Evolutionary conservation across 1,139 yeast genomes (phyloP).

Genomic region (Saccharomycopsis crataegensis): DNA sequence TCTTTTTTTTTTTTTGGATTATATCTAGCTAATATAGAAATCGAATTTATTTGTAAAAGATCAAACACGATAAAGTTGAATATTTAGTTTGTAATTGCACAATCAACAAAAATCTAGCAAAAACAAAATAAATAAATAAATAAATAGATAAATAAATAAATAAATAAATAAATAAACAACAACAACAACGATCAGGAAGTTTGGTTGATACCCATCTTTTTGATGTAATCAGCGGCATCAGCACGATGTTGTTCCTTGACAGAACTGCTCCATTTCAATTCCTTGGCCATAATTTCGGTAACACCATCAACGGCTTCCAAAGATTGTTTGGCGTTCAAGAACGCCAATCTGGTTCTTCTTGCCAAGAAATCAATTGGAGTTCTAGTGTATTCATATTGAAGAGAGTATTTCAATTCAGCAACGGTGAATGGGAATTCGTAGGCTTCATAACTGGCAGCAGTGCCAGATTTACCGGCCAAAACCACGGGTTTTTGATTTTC

Average conservation of each 20-base stretch:
- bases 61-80: not conserved
- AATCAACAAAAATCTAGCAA: not conserved
- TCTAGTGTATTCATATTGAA: slow-evolving; percentile 78
- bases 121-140: not conserved
- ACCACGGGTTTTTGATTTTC: slow-evolving; percentile 55
- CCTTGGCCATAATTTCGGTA: slow-evolving; percentile 76
- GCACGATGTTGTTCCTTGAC: slow-evolving; percentile 50
- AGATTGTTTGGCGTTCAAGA: slow-evolving; percentile 84
- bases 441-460: slow-evolving; percentile 29
- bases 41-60: not conserved
- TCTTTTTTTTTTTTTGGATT: not conserved
- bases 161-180: not conserved
- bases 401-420: slow-evolving; percentile 82
- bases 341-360: slow-evolving; percentile 90
- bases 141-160: not conserved
- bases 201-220: slow-evolving; percentile 42
- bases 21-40: not conserved
- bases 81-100: not conserved
- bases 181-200: not conserved
- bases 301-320: slow-evolving; percentile 76
- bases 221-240: slow-evolving; percentile 50
- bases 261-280: slow-evolving; percentile 63
- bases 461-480: slow-evolving; percentile 37
- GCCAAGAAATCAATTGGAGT: slow-evolving; percentile 88
- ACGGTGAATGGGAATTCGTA: slow-evolving; percentile 86